Percentiles rank a stretch among this genome's conserved stretches.
These are phyloP conservation scores for Oldenlandia corymbosa DNA, from an alignment of 257 asterid species.

Conservation along the genomic window DNA sequence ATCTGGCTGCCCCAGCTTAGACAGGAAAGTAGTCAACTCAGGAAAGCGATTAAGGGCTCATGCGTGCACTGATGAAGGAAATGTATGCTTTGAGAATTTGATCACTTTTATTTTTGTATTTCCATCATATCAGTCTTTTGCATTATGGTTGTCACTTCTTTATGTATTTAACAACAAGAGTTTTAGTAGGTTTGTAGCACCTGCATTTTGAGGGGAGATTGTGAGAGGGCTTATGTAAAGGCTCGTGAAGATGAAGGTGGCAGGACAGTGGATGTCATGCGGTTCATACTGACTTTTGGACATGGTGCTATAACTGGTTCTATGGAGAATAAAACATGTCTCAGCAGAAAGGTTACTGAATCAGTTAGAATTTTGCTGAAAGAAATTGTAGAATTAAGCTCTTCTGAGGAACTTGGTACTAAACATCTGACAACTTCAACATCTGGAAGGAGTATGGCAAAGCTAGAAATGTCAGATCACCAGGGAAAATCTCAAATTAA, in stretches of 20 bases:
- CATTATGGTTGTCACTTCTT: background rate
- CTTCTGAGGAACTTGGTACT: constrained; percentile 27
- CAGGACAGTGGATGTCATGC: constrained; percentile 86
- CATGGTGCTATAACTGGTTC: constrained; percentile 56
- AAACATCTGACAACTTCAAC: constrained; percentile 26
- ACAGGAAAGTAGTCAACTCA: constrained; percentile 89
- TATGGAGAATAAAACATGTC: constrained; percentile 65
- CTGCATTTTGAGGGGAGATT: constrained; percentile 80
- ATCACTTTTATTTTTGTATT: background rate
- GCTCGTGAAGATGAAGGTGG: constrained; percentile 69
- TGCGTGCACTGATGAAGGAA: constrained; percentile 70
- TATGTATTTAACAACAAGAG: constrained; percentile 3
- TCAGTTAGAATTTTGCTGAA: constrained; percentile 66
- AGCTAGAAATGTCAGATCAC: constrained; percentile 27
- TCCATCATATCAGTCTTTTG: background rate
- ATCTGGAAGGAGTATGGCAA: constrained; percentile 21
- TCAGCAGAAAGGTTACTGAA: constrained; percentile 51
- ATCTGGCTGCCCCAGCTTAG: constrained; percentile 81
- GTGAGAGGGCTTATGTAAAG: constrained; percentile 74
- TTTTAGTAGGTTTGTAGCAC: constrained; percentile 80
- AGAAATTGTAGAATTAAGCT: constrained; percentile 54
- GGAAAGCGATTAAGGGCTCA: constrained; percentile 85
- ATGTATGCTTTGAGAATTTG: constrained; percentile 43
- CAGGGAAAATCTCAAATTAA: constrained; percentile 29
- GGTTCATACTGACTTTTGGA: constrained; percentile 60